Percentiles rank a stretch among this genome's conserved stretches.
Evolutionary conservation across 306 rosid genomes (phyloP).

Genomic region (Canavalia gladiata): DNA sequence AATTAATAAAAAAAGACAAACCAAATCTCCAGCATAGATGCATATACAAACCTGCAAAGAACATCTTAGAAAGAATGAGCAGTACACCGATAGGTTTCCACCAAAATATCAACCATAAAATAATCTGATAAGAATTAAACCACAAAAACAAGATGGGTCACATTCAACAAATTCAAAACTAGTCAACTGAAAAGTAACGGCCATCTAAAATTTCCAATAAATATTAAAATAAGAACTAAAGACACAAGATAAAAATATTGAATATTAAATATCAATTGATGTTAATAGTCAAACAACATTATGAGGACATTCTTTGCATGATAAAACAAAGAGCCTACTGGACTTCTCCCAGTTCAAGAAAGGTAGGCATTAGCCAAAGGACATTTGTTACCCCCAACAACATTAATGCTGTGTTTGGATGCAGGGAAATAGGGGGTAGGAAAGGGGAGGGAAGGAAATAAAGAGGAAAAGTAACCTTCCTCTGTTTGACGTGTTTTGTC

Average conservation of each 20-base stretch:
- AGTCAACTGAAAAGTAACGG: slow-evolving; percentile 21
- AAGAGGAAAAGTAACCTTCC: too few species aligned
- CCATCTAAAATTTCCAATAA: slow-evolving; percentile 24
- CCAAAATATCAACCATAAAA: slow-evolving; percentile 84
- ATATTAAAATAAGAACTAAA: slow-evolving; percentile 22
- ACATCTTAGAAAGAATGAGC: slow-evolving; percentile 75
- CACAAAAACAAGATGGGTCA: slow-evolving; percentile 30
- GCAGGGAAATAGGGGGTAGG: too few species aligned
- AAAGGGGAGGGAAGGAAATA: too few species aligned
- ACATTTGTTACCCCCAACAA: background rate
- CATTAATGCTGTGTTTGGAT: too few species aligned
- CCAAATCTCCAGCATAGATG: background rate
- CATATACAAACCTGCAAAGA: slow-evolving; percentile 84
- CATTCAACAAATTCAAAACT: slow-evolving; percentile 39
- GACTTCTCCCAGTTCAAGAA: slow-evolving; percentile 5
- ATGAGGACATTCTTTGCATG: slow-evolving; percentile 22
- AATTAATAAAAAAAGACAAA: slow-evolving; percentile 15
- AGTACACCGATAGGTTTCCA: slow-evolving; percentile 77
- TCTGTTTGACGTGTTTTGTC: too few species aligned
- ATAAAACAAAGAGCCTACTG: slow-evolving; percentile 11
- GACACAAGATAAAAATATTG: background rate
- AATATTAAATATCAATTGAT: slow-evolving; percentile 4
- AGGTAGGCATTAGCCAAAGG: slow-evolving; percentile 4
- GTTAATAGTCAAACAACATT: background rate
- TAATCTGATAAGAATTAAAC: slow-evolving; percentile 61